Conservation (phyloP, 768 basidiomycete genomes). For the Epithele typhae region DNA sequence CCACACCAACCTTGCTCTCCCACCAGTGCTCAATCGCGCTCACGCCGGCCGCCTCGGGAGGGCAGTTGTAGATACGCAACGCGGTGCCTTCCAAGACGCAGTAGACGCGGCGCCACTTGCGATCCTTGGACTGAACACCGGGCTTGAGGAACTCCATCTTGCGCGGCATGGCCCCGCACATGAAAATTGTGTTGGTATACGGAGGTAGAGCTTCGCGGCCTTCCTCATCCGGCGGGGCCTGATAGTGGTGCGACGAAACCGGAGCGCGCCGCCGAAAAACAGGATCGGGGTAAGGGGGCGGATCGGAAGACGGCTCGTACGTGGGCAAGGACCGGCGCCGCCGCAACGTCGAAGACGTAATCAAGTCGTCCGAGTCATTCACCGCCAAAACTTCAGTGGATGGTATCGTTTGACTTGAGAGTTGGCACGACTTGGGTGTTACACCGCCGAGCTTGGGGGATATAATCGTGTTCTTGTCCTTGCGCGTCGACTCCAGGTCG, state of each 20-base stretch:
- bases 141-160: conserved; percentile 92
- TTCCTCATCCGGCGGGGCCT: conserved; percentile 66
- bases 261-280: conserved; percentile 29
- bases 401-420: neutral
- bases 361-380: conserved; percentile 13
- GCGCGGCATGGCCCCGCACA: conserved; percentile 76
- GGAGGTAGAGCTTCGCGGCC: conserved; percentile 74
- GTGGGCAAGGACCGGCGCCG: conserved; percentile 71
- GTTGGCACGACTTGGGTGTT: conserved; percentile 1
- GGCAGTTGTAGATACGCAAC: conserved; percentile 69
- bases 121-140: conserved; percentile 82
- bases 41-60: conserved; percentile 37
- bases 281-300: conserved; percentile 60
- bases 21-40: conserved; percentile 70
- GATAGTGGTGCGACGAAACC: conserved; percentile 19
- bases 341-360: conserved; percentile 38
- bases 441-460: conserved; percentile 14
- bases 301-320: conserved; percentile 51
- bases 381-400: neutral
- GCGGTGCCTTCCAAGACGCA: conserved; percentile 92
- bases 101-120: conserved; percentile 87
- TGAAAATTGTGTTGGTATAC: conserved; percentile 80
- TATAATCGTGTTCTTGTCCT: conserved; percentile 16
- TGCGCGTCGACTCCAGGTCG: conserved; percentile 37
- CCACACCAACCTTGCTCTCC: conserved; percentile 74